phyloP scores from a whole-genome alignment of 495 filamentous ascomycete species.

The Xylaria venustula region DNA sequence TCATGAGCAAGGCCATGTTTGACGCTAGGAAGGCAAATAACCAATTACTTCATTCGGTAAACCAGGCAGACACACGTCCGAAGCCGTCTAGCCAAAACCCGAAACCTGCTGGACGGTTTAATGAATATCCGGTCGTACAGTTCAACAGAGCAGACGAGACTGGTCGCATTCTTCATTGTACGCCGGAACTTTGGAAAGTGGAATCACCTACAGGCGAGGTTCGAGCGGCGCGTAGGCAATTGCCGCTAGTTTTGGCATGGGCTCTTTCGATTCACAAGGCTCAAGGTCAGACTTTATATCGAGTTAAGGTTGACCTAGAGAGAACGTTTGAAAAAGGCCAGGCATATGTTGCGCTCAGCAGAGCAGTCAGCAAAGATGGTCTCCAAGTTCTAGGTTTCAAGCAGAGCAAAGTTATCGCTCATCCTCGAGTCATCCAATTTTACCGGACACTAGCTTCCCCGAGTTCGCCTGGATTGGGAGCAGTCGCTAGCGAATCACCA shows the following conservation, averaged over 20 bases:
- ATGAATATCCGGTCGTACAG: slow-evolving; percentile 75
- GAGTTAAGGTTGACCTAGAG: slow-evolving; percentile 91
- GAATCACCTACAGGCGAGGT: slow-evolving; percentile 94
- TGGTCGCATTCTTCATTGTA: slow-evolving; percentile 72
- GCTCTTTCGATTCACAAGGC: slow-evolving; percentile 97
- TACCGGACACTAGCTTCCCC: slow-evolving; percentile 44
- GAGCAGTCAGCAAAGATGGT: slow-evolving; percentile 83
- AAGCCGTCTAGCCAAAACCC: slow-evolving; percentile 36
- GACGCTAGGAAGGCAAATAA: slow-evolving; percentile 53
- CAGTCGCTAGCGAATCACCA: no score
- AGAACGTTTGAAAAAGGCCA: slow-evolving; percentile 94
- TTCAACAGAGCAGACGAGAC: slow-evolving; percentile 79
- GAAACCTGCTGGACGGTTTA: slow-evolving; percentile 31
- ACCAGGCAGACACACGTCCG: slow-evolving; percentile 38
- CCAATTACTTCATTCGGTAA: slow-evolving; percentile 30
- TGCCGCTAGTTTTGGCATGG: slow-evolving; percentile 93
- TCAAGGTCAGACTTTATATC: slow-evolving; percentile 91
- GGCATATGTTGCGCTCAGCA: slow-evolving; percentile 77
- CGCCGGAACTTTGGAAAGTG: slow-evolving; percentile 90
- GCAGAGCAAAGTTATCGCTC: slow-evolving; percentile 89
- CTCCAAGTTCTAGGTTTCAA: slow-evolving; percentile 89
- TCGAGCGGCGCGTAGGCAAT: slow-evolving; percentile 74
- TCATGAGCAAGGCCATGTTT: slow-evolving; percentile 82
- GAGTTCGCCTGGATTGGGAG: no score
- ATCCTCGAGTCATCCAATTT: slow-evolving; percentile 80